Percentiles rank a stretch among this genome's conserved stretches.
phyloP scores from a whole-genome alignment of 441 rosid genomes.

The Mallotus repandus region DNA sequence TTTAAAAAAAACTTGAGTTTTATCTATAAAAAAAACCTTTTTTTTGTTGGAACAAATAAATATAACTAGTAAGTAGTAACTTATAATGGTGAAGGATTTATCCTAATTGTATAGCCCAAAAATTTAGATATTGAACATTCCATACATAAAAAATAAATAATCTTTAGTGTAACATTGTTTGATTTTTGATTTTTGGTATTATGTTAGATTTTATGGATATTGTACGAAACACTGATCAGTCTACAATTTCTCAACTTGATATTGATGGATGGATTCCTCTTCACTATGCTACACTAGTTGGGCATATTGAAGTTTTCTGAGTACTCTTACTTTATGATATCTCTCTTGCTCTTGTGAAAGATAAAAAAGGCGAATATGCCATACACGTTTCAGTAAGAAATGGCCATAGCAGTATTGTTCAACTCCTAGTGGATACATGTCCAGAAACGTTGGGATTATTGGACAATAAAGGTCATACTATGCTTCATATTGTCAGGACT shows the following conservation, averaged over 20 bases:
- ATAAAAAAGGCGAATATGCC: constrained; percentile 25
- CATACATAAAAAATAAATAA: too few species aligned
- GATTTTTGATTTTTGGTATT: background rate
- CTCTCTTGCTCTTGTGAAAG: constrained; percentile 18
- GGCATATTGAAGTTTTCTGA: constrained; percentile 19
- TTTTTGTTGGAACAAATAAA: too few species aligned
- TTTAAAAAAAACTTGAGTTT: too few species aligned
- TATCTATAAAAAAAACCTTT: too few species aligned
- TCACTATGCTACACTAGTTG: constrained; percentile 27
- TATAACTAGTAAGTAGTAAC: too few species aligned
- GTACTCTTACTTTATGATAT: constrained; percentile 13
- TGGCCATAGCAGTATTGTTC: constrained; percentile 25
- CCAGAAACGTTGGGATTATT: constrained; percentile 27
- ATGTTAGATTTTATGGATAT: constrained; percentile 16
- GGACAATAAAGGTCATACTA: constrained; percentile 29
- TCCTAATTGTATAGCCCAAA: too few species aligned
- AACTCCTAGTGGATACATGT: constrained; percentile 2
- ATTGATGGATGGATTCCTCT: constrained; percentile 29
- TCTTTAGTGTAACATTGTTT: too few species aligned
- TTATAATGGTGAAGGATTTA: too few species aligned
- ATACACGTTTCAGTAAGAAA: constrained; percentile 28
- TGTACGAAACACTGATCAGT: constrained; percentile 6
- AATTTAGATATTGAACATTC: too few species aligned
- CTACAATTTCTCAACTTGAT: constrained; percentile 21
- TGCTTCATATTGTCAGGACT: constrained; percentile 32